Evolutionary conservation across 331 rosid species (phyloP), one percentile per base, ranked within the genome.

Genomic region (Prunus yedoensis): DNA sequence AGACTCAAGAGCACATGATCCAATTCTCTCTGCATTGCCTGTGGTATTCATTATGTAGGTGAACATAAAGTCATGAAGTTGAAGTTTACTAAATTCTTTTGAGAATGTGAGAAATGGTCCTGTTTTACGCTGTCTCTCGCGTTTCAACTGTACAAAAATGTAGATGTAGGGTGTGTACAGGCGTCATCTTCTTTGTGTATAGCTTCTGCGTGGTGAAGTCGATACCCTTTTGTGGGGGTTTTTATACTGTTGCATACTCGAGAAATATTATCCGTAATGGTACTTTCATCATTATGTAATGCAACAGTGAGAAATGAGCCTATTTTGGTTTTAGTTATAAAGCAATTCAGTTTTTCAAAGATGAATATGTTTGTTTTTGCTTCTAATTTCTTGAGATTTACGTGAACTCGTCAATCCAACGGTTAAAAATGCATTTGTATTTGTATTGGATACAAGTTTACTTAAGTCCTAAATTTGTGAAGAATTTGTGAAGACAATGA

Each of bases 151-250:
- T 86, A 86, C 82, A 93, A 65, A 82, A 56, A 56, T 46, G 47
- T 84, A 85, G 87, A 58, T 79, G 51, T 81, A 77, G 84, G 76
- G 65, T 16, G 69, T 88, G 90, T 82, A 84, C 66, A 84, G 79
- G 78, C 58, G 76, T 57, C 54, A 35, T 73, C 57, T 65, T 15
- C 21, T 80, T 50, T 68, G 64, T 82, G 57, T 81, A 71, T 63
- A 62, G 65, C n/a, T 21, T 64, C 27, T 60, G 53, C 23, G 20
- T 67, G 75, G 72, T 74, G 76, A 68, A 62, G 21, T 25, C 15
- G 43, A 56, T 60, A 64, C 83, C 79, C 52, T 70, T 51, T 14
- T 50, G 43, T 25, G 8, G 76, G 88, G 85, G 79, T 68, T 79
- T 86, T 78, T 83, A 85, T 70, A 84, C 71, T 58, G 61, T 61